Base-by-base conservation (phyloP, 768 basidiomycete genomes). In the Holtermanniella nyarrowii region DNA sequence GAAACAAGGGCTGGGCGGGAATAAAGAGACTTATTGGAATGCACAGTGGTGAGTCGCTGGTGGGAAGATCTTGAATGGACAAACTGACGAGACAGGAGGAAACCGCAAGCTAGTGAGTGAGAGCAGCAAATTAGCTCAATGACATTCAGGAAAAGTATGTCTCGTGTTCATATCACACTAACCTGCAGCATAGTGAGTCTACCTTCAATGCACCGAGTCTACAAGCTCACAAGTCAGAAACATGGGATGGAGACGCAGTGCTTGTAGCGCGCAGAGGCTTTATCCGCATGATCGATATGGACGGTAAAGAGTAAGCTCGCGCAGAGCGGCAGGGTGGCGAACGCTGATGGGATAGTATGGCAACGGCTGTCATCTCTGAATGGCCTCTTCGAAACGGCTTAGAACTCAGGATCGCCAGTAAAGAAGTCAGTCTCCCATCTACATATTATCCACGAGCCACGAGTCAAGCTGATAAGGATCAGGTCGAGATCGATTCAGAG, bases 211-310 rank as follows among this genome's bases (percentile, higher is more conserved):
- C 14, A 10, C 21, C 26, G 14, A 16, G 13, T 42, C 31, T n/a
- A n/a, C 21, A 7, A 3, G 37, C 48, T 26, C 22, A 56, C 41
- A 1, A 16, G 3, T 21, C 52, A 70, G 68, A 71, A 52, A 71
- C 70, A 4, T 71, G 70, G 70, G 70, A 71, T 44, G 68, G 66
- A 12, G 70, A 71, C 50, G 70, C 66, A 0, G 64, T 55, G 31
- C 54, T 71, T 25, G 56, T 59, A 20, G 55, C 69, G 12, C 50
- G 54, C 5, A 65, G 68, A 20, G 60, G 47, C 18, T 56, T 48
- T 42, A 59, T 63, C 18, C 52, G 39, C 2, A 62, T 71, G 60
- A 50, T 66, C 11, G 64, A 60, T 53, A 66, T 68, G 45, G 59
- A 68, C 16, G 68, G 64, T 18, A 59, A 62, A 23, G 52, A 55